Evolutionary conservation across 768 basidiomycete genomes (phyloP).

Genomic region (Xerocomellus dryophilus): DNA sequence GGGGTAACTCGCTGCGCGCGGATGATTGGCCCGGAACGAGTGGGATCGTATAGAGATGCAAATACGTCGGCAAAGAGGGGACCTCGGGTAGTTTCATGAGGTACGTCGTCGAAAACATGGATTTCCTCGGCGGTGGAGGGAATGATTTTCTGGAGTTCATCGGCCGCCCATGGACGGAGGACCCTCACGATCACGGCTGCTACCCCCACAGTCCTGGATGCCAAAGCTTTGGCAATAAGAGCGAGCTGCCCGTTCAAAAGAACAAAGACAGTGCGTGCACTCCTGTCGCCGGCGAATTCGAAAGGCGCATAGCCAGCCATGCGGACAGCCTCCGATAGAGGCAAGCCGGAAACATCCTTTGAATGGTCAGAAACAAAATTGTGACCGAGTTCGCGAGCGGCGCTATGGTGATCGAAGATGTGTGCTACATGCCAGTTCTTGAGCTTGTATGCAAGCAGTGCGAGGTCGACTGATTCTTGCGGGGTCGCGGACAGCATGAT

Average conservation of each 20-base stretch:
- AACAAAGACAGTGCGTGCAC: conserved; percentile 66
- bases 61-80: conserved; percentile 72
- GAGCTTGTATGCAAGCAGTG: conserved; percentile 71
- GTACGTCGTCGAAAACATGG: conserved; percentile 79
- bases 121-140: conserved; percentile 58
- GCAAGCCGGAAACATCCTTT: conserved; percentile 27
- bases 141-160: conserved; percentile 54
- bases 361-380: conserved; percentile 39
- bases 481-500: conserved; percentile 83
- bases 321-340: conserved; percentile 49
- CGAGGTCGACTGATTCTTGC: conserved; percentile 77
- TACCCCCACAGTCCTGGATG: conserved; percentile 43
- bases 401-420: conserved; percentile 84
- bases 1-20: conserved; percentile 61
- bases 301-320: conserved; percentile 71
- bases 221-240: conserved; percentile 54
- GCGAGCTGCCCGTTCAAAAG: conserved; percentile 75
- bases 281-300: conserved; percentile 64
- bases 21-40: conserved; percentile 38
- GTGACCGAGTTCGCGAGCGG: conserved; percentile 72
- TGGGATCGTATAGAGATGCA: conserved; percentile 47
- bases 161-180: conserved; percentile 79
- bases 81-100: conserved; percentile 57
- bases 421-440: conserved; percentile 73
- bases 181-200: conserved; percentile 73